Conservation (phyloP, 768 basidiomycete genomes). For the Bullera alba region DNA sequence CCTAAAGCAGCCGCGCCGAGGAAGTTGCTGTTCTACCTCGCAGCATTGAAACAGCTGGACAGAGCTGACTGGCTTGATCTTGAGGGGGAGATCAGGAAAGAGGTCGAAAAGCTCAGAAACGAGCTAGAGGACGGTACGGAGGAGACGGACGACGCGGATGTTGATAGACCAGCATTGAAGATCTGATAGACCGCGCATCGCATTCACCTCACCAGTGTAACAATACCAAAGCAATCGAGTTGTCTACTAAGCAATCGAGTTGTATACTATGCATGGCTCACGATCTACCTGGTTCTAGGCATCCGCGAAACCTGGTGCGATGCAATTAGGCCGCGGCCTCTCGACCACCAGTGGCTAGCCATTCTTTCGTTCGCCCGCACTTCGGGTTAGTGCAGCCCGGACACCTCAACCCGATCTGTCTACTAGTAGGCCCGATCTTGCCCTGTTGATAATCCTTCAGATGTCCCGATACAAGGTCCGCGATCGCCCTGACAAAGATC, state of each 20-base stretch:
- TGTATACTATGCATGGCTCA: no score
- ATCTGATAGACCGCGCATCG: neutral
- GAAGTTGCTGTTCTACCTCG: slow-evolving; percentile 32
- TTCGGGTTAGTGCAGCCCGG: slow-evolving; percentile 87
- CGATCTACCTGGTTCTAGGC: no score
- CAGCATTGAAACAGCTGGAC: slow-evolving; percentile 14
- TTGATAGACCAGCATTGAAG: neutral
- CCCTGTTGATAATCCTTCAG: slow-evolving; percentile 59
- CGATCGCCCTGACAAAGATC: slow-evolving; percentile 87
- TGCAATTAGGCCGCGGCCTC: neutral
- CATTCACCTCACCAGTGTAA: neutral
- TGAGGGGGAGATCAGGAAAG: slow-evolving; percentile 21
- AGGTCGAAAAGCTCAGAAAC: slow-evolving; percentile 14
- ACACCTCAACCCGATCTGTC: slow-evolving; percentile 80
- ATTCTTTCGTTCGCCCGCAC: slow-evolving; percentile 78
- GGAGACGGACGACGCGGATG: neutral
- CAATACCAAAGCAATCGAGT: slow-evolving; percentile 3
- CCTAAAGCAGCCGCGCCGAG: slow-evolving; percentile 10
- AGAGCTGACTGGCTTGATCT: slow-evolving; percentile 24
- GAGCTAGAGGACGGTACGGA: slow-evolving; percentile 8
- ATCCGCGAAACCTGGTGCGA: no score
- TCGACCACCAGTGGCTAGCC: slow-evolving; percentile 72
- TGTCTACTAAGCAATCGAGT: no score
- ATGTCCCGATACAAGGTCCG: slow-evolving; percentile 80
- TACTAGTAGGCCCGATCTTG: slow-evolving; percentile 58